Evolutionary conservation across 306 rosid species (phyloP).

Genomic region (Trifolium subterraneum): DNA sequence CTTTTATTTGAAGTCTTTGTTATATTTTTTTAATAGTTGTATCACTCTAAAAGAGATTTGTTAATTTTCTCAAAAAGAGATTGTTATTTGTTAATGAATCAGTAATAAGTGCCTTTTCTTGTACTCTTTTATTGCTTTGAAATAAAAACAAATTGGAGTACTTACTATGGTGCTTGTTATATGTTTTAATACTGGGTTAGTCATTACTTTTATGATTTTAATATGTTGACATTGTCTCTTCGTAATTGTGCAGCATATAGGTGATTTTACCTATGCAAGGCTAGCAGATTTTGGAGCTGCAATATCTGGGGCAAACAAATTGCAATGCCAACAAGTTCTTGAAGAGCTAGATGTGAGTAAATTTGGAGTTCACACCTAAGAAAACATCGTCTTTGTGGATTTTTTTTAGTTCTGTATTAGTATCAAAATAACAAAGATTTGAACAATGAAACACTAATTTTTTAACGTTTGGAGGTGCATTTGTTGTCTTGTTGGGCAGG

Average conservation of each 20-base stretch:
- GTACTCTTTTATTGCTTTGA: background rate
- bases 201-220: background rate
- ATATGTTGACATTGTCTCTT: conserved; percentile 37
- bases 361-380: conserved; percentile 29
- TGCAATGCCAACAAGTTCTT: conserved; percentile 95
- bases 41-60: background rate
- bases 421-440: conserved; percentile 5
- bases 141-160: background rate
- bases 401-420: background rate
- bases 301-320: conserved; percentile 97
- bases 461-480: conserved; percentile 33
- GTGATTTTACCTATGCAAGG: conserved; percentile 95
- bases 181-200: conserved; percentile 11
- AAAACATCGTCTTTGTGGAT: conserved; percentile 16
- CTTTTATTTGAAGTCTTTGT: background rate
- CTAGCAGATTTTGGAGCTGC: conserved; percentile 99
- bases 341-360: conserved; percentile 96
- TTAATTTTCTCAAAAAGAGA: conserved; percentile 18
- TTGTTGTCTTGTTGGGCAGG: conserved; percentile 58
- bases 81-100: background rate
- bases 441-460: conserved; percentile 21
- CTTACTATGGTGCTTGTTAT: conserved; percentile 28
- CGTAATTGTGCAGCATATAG: conserved; percentile 80
- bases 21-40: background rate
- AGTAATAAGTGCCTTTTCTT: background rate